Conservation (phyloP, 2,329 filamentous ascomycete genomes). For the Pseudocercospora ulei region DNA sequence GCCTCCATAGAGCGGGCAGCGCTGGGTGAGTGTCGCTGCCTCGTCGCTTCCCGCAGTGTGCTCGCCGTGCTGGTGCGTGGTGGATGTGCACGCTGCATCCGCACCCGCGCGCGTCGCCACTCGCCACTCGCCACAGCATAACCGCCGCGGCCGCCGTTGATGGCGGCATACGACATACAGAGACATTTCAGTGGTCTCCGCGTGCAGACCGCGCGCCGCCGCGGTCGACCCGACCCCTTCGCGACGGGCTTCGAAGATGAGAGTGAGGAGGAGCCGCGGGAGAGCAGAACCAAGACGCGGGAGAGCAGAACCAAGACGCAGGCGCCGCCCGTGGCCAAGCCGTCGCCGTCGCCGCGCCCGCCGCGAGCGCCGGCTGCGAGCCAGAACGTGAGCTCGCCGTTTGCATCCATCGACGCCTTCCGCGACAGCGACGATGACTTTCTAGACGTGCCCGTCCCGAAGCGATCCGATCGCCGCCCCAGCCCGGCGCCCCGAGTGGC, state of each 20-base stretch:
- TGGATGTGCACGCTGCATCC: constrained; percentile 6
- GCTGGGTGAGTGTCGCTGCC: background rate
- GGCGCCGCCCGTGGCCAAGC: constrained; percentile 21
- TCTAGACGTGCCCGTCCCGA: constrained; percentile 20
- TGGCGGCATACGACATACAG: constrained; percentile 31
- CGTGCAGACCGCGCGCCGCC: constrained; percentile 29
- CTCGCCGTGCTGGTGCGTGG: background rate
- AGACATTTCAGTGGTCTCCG: constrained; percentile 31
- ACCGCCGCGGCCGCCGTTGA: constrained; percentile 17
- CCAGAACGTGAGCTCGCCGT: constrained; percentile 17
- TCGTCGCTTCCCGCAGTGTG: background rate
- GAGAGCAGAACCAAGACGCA: constrained; percentile 26
- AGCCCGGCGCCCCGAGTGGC: constrained; percentile 26
- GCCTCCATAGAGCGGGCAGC: background rate
- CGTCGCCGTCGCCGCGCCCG: constrained; percentile 11
- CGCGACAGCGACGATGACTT: constrained; percentile 28
- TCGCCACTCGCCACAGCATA: constrained; percentile 7
- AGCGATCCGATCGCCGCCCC: constrained; percentile 25
- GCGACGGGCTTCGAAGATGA: constrained; percentile 33
- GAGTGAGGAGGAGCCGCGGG: constrained; percentile 25
- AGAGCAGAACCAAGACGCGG: constrained; percentile 19
- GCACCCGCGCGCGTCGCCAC: constrained; percentile 2
- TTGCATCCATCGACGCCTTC: constrained; percentile 20
- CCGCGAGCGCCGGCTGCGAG: constrained; percentile 13
- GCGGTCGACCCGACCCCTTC: constrained; percentile 27